These are phyloP conservation scores for Pseudisothecium myosuroides DNA, from an alignment of 225 moss, liverwort and hornwort species.

Conservation along the genomic window DNA sequence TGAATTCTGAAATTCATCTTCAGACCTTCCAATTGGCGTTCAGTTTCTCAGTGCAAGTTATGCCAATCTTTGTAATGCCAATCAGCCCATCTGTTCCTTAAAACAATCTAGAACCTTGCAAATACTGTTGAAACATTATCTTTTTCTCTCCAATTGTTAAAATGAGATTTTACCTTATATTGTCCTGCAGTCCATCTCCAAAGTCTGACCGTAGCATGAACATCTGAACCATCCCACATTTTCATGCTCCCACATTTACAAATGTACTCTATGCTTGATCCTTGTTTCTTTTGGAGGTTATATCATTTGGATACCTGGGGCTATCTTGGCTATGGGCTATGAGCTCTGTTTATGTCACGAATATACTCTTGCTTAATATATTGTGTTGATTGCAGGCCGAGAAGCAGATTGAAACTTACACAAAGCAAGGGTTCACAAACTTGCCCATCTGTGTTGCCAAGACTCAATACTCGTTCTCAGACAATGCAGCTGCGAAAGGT, in stretches of 20 bases:
- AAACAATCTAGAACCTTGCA: neutral
- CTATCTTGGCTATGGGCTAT: neutral
- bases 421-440: conserved; percentile 76
- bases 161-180: neutral
- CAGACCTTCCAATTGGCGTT: neutral
- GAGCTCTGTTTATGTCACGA: neutral
- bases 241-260: neutral
- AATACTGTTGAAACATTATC: neutral
- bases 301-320: neutral
- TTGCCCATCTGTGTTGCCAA: conserved; percentile 96
- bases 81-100: neutral
- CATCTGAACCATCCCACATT: neutral
- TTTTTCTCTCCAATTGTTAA: neutral
- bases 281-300: neutral
- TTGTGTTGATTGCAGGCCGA: conserved; percentile 47
- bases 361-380: neutral
- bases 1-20: neutral
- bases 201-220: neutral
- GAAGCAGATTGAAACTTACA: conserved; percentile 84
- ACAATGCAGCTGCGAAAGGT: conserved; percentile 74
- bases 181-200: neutral
- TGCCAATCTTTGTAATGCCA: neutral
- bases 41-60: neutral
- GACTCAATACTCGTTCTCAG: conserved; percentile 94
- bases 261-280: neutral